phyloP scores from a whole-genome alignment of 106 monocot genomes.

The Dendrobium chrysotoxum region DNA sequence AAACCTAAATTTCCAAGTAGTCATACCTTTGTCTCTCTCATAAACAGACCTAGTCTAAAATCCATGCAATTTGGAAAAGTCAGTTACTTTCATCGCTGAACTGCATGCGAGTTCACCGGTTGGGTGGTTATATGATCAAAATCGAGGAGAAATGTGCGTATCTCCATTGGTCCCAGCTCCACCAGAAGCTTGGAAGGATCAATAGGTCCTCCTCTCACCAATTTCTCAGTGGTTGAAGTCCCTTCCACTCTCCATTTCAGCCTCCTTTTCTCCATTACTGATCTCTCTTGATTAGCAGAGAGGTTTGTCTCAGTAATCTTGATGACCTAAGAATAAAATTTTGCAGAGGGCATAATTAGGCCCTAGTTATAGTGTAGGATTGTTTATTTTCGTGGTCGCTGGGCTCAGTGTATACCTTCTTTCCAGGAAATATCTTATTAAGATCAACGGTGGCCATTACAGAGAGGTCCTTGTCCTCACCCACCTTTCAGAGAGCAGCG shows the following conservation, averaged over 20 bases:
- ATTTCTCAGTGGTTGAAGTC: constrained; percentile 16
- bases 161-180: constrained; percentile 91
- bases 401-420: constrained; percentile 40
- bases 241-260: constrained; percentile 67
- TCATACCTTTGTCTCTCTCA: too few species aligned
- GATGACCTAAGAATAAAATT: constrained; percentile 37
- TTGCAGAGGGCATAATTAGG: neutral
- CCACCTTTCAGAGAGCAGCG: constrained; percentile 33
- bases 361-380: neutral
- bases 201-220: constrained; percentile 49
- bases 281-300: constrained; percentile 81
- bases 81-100: neutral
- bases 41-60: too few species aligned
- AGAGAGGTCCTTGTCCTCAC: constrained; percentile 84
- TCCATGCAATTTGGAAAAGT: too few species aligned
- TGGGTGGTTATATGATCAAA: constrained; percentile 12
- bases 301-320: constrained; percentile 71
- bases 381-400: neutral
- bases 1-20: too few species aligned
- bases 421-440: constrained; percentile 66
- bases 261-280: constrained; percentile 78
- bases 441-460: constrained; percentile 61
- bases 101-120: neutral
- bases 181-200: constrained; percentile 62
- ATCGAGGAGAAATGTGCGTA: constrained; percentile 65